Percentiles rank a stretch among this genome's conserved stretches.
Conservation (phyloP, 176 grass and related monocot species). For the Poa annua region DNA sequence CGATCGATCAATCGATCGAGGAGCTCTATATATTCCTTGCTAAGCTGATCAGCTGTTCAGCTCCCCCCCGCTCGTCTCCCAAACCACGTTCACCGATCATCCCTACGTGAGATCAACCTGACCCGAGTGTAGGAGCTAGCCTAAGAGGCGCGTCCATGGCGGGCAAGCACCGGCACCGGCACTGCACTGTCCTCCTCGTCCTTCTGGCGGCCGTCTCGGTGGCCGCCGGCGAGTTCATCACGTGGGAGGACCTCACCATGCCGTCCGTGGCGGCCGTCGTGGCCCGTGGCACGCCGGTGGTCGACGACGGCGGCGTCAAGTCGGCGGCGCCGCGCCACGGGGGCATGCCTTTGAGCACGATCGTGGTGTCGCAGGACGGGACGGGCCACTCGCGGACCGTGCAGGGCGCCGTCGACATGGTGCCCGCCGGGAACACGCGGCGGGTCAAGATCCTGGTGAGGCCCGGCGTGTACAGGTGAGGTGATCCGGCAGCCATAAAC, state of each 20-base stretch:
- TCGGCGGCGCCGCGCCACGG: not conserved
- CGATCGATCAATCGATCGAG: slow-evolving; percentile 5
- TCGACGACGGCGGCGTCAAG: slow-evolving; percentile 1
- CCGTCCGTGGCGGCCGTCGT: slow-evolving; percentile 4
- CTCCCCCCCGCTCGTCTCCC: slow-evolving; percentile 6
- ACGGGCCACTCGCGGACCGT: slow-evolving; percentile 76
- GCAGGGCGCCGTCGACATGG: slow-evolving; percentile 91
- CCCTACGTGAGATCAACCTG: not conserved
- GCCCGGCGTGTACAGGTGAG: slow-evolving; percentile 80
- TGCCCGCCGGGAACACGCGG: slow-evolving; percentile 66
- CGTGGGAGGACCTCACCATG: slow-evolving; percentile 76
- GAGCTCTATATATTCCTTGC: slow-evolving; percentile 11
- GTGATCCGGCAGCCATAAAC: not conserved
- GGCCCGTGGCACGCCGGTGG: slow-evolving; percentile 7
- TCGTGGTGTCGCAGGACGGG: slow-evolving; percentile 80
- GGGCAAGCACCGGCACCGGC: not conserved
- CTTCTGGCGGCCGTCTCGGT: not conserved
- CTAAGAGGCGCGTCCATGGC: slow-evolving; percentile 2
- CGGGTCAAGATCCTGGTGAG: slow-evolving; percentile 79
- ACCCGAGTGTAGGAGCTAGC: not conserved
- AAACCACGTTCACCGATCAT: slow-evolving; percentile 1
- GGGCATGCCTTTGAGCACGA: not conserved
- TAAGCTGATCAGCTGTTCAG: not conserved
- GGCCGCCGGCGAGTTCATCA: slow-evolving; percentile 52
- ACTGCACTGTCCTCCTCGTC: not conserved